These are phyloP conservation scores for Lenzites betulinus DNA, from an alignment of 768 basidiomycete genomes.

Conservation along the genomic window DNA sequence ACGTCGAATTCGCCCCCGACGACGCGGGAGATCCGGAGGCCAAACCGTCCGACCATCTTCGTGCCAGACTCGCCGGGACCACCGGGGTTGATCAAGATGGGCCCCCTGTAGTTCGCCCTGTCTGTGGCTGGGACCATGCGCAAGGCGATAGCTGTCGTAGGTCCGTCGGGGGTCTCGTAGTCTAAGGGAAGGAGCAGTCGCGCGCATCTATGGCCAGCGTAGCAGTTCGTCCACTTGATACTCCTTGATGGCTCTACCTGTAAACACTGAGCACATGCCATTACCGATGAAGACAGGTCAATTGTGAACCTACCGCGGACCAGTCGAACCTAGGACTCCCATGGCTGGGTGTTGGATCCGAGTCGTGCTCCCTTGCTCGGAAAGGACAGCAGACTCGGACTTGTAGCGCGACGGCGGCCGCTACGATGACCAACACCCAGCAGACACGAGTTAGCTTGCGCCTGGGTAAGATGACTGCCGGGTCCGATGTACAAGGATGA, in stretches of 20 bases:
- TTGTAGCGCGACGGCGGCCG: background rate
- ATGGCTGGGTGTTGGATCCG: too few species aligned
- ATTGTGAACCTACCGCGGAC: background rate
- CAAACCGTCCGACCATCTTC: constrained; percentile 2
- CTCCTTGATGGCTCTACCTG: constrained; percentile 1
- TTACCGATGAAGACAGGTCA: background rate
- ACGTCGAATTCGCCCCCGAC: constrained; percentile 21
- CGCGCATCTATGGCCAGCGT: constrained; percentile 16
- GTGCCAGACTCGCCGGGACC: constrained; percentile 23
- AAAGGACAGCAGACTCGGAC: background rate
- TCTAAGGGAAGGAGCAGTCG: constrained; percentile 24
- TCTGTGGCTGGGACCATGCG: constrained; percentile 21
- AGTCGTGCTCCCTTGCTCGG: background rate
- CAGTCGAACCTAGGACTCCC: constrained; percentile 1
- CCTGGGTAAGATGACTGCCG: background rate
- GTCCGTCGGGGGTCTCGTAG: constrained; percentile 21
- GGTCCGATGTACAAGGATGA: too few species aligned
- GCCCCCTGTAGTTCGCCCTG: constrained; percentile 15
- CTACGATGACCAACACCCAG: background rate
- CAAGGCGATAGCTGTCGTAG: constrained; percentile 20
- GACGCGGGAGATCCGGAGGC: constrained; percentile 17
- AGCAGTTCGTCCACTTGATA: constrained; percentile 22
- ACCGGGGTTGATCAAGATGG: constrained; percentile 23
- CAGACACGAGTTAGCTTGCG: background rate
- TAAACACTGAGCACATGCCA: too few species aligned